Percentiles rank a stretch among this genome's conserved stretches.
These are phyloP conservation scores for Leishmania gerbilli DNA, from an alignment of 208 protist genomes.

Conservation along the genomic window DNA sequence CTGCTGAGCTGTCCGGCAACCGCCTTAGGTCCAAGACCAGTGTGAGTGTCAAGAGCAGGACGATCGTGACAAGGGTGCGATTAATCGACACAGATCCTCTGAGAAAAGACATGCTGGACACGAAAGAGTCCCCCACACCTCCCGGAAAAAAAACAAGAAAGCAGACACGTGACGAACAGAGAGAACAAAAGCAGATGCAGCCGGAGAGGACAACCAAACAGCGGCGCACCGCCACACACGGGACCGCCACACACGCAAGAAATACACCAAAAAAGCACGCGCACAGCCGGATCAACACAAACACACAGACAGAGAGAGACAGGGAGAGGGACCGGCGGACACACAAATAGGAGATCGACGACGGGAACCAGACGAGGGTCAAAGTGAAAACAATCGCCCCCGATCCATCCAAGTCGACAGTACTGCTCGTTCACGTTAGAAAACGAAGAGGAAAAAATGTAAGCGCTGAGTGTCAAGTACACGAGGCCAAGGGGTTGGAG, in stretches of 20 bases:
- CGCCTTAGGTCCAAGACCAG: slow-evolving; percentile 14
- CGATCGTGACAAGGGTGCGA: slow-evolving; percentile 8
- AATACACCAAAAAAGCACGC: not conserved
- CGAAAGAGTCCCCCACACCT: not conserved
- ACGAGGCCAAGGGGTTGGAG: not conserved
- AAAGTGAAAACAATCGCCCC: no score
- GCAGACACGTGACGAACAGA: not conserved
- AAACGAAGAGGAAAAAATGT: not conserved
- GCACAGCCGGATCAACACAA: not conserved
- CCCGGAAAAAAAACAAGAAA: not conserved
- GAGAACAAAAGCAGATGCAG: not conserved
- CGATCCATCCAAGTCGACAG: not conserved
- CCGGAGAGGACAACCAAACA: not conserved
- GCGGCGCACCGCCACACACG: not conserved
- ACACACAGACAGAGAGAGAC: not conserved
- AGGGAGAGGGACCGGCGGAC: not conserved
- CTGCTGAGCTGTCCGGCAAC: slow-evolving; percentile 22
- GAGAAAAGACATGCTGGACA: slow-evolving; percentile 2
- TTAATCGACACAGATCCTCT: not conserved
- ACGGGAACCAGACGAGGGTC: not conserved
- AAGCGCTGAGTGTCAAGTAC: not conserved
- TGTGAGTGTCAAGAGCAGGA: slow-evolving; percentile 23
- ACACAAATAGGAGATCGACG: not conserved
- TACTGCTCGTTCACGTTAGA: not conserved
- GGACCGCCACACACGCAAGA: not conserved